phyloP scores from a whole-genome alignment of 2,329 filamentous ascomycete genomes.

The Epichloe typhina region DNA sequence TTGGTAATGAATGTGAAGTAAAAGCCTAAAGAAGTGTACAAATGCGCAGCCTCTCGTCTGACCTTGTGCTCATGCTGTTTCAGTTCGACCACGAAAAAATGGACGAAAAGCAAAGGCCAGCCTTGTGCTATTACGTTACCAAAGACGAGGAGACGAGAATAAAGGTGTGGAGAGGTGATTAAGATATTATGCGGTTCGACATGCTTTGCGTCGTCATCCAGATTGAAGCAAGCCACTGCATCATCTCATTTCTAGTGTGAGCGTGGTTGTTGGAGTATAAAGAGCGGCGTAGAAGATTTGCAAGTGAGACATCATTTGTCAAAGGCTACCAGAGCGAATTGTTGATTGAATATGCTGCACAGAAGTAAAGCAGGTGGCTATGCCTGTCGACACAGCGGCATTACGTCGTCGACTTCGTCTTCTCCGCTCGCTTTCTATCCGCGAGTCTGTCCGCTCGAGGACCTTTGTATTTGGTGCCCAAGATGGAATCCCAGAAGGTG shows the following conservation, averaged over 20 bases:
- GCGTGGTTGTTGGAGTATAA: neutral
- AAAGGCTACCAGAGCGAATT: neutral
- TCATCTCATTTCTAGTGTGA: neutral
- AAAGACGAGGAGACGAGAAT: neutral
- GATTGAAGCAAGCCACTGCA: neutral
- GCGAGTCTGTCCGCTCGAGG: slow-evolving; percentile 31
- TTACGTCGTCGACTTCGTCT: slow-evolving; percentile 11
- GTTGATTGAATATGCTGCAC: neutral
- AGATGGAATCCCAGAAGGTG: slow-evolving; percentile 79
- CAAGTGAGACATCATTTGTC: neutral
- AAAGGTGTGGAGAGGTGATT: neutral
- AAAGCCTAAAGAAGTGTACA: neutral
- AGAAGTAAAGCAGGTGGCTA: neutral
- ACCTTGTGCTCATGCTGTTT: neutral
- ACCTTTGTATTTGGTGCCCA: slow-evolving; percentile 75
- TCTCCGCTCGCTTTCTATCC: slow-evolving; percentile 21
- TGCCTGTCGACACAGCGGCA: neutral
- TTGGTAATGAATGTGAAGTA: neutral
- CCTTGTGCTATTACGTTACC: neutral
- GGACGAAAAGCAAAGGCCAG: neutral
- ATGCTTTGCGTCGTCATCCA: neutral
- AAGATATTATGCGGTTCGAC: neutral
- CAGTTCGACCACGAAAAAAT: neutral
- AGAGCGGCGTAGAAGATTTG: neutral
- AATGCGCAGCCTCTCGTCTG: neutral